phyloP scores from a whole-genome alignment of 2,329 filamentous ascomycete species.

The Cercospora janseana region DNA sequence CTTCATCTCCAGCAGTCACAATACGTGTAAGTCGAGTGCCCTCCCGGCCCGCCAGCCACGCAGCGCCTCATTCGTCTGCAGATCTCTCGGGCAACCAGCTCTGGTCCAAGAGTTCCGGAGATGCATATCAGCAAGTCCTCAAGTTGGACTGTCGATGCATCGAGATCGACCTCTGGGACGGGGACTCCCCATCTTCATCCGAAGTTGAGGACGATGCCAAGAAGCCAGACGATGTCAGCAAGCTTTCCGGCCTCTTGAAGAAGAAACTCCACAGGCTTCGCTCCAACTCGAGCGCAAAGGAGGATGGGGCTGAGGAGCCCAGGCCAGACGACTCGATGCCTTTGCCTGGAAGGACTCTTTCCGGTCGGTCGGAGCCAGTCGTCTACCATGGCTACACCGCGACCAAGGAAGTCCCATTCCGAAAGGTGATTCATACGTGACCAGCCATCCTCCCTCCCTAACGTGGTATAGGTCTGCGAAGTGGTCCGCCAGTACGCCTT shows the following conservation, averaged over 20 bases:
- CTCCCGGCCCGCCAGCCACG: conserved; percentile 58
- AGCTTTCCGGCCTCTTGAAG: conserved; percentile 34
- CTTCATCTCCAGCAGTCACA: conserved; percentile 92
- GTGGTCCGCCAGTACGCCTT: conserved; percentile 10
- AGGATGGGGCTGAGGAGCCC: conserved; percentile 17
- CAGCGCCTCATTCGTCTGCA: conserved; percentile 55
- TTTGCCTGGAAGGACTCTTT: conserved; percentile 32
- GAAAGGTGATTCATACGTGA: conserved; percentile 62
- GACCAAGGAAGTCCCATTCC: conserved; percentile 81
- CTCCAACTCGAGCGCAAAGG: conserved; percentile 22
- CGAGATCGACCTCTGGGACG: conserved; percentile 94
- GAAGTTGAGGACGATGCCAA: conserved; percentile 28
- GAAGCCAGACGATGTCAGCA: conserved; percentile 37
- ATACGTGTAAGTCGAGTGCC: conserved; percentile 70
- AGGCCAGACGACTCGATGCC: conserved; percentile 26
- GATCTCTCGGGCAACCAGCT: conserved; percentile 77
- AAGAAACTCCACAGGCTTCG: conserved; percentile 31
- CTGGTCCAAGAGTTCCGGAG: conserved; percentile 70
- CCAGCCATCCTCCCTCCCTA: conserved; percentile 34
- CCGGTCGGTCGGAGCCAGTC: conserved; percentile 32
- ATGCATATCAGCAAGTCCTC: conserved; percentile 71
- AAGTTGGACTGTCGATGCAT: conserved; percentile 79
- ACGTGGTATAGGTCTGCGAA: conserved; percentile 5
- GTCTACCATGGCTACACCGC: conserved; percentile 63
- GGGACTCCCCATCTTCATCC: conserved; percentile 50